phyloP scores from a whole-genome alignment of 2,329 filamentous ascomycete genomes.

The Clarireedia sp. region DNA sequence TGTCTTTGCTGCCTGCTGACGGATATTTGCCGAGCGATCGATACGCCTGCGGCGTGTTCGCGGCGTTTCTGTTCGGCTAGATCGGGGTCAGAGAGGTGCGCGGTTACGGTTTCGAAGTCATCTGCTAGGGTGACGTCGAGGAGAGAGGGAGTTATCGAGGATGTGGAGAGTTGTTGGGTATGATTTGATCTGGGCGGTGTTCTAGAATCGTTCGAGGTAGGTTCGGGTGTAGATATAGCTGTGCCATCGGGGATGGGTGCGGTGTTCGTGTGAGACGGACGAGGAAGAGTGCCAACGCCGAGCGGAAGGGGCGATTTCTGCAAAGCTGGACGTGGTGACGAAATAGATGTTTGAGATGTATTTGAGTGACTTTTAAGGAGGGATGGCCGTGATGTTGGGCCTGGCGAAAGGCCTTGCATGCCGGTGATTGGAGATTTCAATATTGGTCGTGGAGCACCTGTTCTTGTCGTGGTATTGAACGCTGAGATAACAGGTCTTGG shows the following conservation, averaged over 20 bases:
- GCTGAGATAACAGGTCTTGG: constrained; percentile 4
- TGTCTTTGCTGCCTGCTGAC: constrained; percentile 54
- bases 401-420: background rate
- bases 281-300: background rate
- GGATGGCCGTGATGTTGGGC: background rate
- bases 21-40: constrained; percentile 61
- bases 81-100: background rate
- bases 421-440: background rate
- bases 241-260: background rate
- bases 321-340: background rate
- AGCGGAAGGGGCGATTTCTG: constrained; percentile 2
- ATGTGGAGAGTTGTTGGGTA: background rate
- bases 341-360: background rate
- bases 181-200: too few relatives aligned
- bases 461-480: constrained; percentile 1
- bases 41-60: constrained; percentile 53
- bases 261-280: background rate
- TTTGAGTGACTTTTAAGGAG: background rate
- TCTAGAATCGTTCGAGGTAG: too few relatives aligned
- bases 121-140: background rate
- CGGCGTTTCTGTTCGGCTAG: constrained; percentile 33
- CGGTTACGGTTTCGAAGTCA: background rate
- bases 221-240: too few relatives aligned
- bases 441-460: background rate
- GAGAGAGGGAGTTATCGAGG: background rate